Evolutionary conservation across 495 filamentous ascomycete species (phyloP), one percentile per base, ranked within the genome.

Genomic region (Daldinia decipiens): DNA sequence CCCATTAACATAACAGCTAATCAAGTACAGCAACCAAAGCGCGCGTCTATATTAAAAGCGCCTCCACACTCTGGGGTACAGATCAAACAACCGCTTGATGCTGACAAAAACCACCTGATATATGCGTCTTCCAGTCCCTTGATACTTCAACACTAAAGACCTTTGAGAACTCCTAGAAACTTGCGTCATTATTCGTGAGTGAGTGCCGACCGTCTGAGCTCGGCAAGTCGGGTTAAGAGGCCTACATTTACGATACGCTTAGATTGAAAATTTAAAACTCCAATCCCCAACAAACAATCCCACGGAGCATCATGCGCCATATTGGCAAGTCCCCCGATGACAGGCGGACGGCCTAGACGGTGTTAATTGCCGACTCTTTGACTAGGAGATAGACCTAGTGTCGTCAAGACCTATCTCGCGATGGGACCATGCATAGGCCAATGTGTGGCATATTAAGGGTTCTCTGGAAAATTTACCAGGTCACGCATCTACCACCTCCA

Each of bases 231-330:
- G 65, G 29, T 50, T 13, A 32, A 31, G 56, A 56, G 47, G 29
- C 38, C 62, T 38, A 36, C 8, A 61, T 21, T 39, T 40, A 57
- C 34, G 43, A 51, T 50, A 40, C 52, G 55, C 56, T 24, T 62
- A 39, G 26, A 38, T 59, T 59, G 43, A 27, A 19, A 29, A 59
- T 52, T 45, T 58, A 31, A 53, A 53, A 54, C 27, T 38, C 56
- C 55, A 19, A 26, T 3, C 51, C 38, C 21, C 54, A 58, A 55
- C 57, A 66, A 63, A 58, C 66, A 52, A 66, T 65, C 24, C 36
- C 34, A 56, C 70, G 70, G 70, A 73, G 47, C 57, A 50, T 73
- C 50, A 73, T 73, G 62, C 57, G 70, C 70, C 70, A 73, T 73
- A 73, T 73, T 73, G 32, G 36, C 51, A 73, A 52, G 38, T 61